Conservation (phyloP, 371 early-diverging fungal species). For the Vairimorpha ceranae region DNA sequence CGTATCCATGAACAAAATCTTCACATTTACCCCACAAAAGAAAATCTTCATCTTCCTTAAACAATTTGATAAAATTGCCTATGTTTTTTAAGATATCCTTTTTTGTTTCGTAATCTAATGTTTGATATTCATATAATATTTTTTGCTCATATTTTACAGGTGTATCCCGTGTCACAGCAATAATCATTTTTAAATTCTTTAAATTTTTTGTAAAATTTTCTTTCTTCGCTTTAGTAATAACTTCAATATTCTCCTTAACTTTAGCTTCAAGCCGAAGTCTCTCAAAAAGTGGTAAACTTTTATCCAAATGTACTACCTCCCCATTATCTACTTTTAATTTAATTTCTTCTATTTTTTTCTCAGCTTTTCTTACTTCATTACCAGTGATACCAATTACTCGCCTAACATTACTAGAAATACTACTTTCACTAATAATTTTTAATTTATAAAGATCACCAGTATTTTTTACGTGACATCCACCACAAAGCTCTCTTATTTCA, state of each 20-base stretch:
- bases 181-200: background rate
- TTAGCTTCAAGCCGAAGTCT: slow-evolving; percentile 19
- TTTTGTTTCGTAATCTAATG: background rate
- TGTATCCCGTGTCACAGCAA: background rate
- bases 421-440: slow-evolving; percentile 78
- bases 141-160: background rate
- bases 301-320: slow-evolving; percentile 25
- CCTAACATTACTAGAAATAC: slow-evolving; percentile 87
- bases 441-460: slow-evolving; percentile 81
- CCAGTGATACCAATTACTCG: slow-evolving; percentile 91
- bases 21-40: background rate
- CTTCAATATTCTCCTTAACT: slow-evolving; percentile 38
- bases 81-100: slow-evolving; percentile 5
- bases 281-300: slow-evolving; percentile 27
- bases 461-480: slow-evolving; percentile 91
- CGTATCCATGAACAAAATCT: background rate
- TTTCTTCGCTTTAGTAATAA: background rate
- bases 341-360: slow-evolving; percentile 37
- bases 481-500: slow-evolving; percentile 89
- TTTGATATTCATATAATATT: background rate
- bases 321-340: slow-evolving; percentile 22
- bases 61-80: background rate
- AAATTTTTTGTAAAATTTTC: background rate
- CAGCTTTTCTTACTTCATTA: slow-evolving; percentile 48
- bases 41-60: slow-evolving; percentile 1